These are phyloP conservation scores for Aegilops longissima DNA, from an alignment of 176 grass and related monocot species.

Conservation along the genomic window DNA sequence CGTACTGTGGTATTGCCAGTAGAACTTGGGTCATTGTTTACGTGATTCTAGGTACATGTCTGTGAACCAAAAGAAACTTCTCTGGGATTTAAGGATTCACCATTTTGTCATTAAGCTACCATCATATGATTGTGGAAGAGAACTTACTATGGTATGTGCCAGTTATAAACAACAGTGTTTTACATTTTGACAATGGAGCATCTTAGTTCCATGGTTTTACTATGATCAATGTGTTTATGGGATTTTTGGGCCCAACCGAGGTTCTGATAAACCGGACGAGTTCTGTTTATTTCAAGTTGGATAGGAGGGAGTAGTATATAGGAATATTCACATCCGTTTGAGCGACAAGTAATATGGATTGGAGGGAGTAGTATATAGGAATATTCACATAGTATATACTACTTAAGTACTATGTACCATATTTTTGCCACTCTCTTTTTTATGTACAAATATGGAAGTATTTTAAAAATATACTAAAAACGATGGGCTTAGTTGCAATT, in stretches of 20 bases:
- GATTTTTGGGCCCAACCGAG: background rate
- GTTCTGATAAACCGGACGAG: background rate
- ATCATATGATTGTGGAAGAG: conserved; percentile 51
- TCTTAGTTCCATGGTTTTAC: conserved; percentile 14
- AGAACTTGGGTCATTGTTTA: conserved; percentile 34
- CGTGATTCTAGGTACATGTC: conserved; percentile 66
- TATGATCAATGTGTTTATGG: background rate
- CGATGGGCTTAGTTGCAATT: background rate
- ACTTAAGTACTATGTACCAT: background rate
- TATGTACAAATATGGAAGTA: too few species aligned
- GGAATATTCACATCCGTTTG: too few species aligned
- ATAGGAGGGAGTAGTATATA: background rate
- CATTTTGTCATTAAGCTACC: conserved; percentile 59
- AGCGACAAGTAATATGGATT: background rate
- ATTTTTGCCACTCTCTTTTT: too few species aligned
- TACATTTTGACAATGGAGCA: conserved; percentile 20
- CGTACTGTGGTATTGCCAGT: conserved; percentile 28
- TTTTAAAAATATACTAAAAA: background rate
- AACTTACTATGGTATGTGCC: conserved; percentile 48
- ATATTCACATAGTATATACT: background rate
- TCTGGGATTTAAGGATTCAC: conserved; percentile 76
- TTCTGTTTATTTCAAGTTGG: conserved; percentile 30
- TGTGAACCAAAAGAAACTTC: conserved; percentile 60
- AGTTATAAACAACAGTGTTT: conserved; percentile 15
- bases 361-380: background rate